These are phyloP conservation scores for Rosa rugosa DNA, from an alignment of 306 rosid genomes.

Conservation along the genomic window DNA sequence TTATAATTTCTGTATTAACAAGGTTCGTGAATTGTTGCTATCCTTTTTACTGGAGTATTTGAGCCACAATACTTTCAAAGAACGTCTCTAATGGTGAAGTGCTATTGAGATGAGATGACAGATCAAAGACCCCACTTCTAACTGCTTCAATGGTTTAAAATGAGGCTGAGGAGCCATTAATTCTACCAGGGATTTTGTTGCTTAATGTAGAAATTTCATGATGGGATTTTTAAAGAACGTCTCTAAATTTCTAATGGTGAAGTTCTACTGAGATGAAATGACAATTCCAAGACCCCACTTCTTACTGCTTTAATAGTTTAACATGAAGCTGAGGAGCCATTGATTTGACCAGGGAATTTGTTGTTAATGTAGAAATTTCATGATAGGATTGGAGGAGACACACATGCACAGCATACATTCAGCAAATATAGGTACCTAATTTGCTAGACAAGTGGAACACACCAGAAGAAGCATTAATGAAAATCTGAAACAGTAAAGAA, in stretches of 20 bases:
- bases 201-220: neutral
- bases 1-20: neutral
- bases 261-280: neutral
- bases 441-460: neutral
- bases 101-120: neutral
- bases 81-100: neutral
- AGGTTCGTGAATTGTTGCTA: neutral
- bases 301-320: neutral
- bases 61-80: neutral
- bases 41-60: neutral
- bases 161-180: neutral
- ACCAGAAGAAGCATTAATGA: neutral
- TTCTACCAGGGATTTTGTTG: no score
- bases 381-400: neutral
- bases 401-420: neutral
- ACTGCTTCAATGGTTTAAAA: no score
- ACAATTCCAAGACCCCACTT: neutral
- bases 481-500: neutral
- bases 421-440: neutral
- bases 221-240: neutral
- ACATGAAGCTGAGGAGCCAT: neutral
- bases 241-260: neutral
- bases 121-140: no score
- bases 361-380: neutral
- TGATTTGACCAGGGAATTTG: neutral